Evolutionary conservation across 345 rosid species (phyloP), one percentile per base, ranked within the genome.

Genomic region (Kandelia obovata): DNA sequence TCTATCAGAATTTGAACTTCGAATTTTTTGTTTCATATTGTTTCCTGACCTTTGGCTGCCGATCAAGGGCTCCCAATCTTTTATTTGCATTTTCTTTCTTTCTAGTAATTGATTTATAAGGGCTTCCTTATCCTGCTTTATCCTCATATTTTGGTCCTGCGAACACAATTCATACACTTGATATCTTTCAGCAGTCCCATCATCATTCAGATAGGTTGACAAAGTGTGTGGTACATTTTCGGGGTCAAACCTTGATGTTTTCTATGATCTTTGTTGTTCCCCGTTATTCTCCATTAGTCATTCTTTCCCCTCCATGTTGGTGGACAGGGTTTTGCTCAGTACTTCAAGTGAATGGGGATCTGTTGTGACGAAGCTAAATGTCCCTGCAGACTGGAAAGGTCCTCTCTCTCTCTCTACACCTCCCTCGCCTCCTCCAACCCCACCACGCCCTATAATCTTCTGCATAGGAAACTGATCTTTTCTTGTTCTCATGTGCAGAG

Each of bases 361-460:
- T 19, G 70, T 82, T 77, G 91, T 89, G 70, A 91, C 96, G 8
- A 91, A 86, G 84, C 80, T 91, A 74, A 88, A 61, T 73, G 97
- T 89, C 65, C 96, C 97, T 39, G 91, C 92, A 56, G 97, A 94
- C 76, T 94, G 96, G 97, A 91, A 91, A 88, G 96, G 97, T 89
- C 39, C 59, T 77, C 61, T 62, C 67, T 53, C 78, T 62, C 74
- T 58, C 75, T 27, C 68, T 20, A 55, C 6, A 58, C 63, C 66
- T n/a, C 67, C 0, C 68, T 21, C 58, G 0, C n/a, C 3, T 27
- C 19, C 46, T 0, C 5, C 2, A 30, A 0, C 47, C 3, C 17
- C 11, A 34, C 11, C 55, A 1, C 16, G 19, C 25, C 1, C 23
- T 19, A 9, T 21, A 7, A 1, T 37, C 16, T 55, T 55, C 4